These are phyloP conservation scores for Auriscalpium microsporum DNA, from an alignment of 768 basidiomycete genomes.

Conservation along the genomic window DNA sequence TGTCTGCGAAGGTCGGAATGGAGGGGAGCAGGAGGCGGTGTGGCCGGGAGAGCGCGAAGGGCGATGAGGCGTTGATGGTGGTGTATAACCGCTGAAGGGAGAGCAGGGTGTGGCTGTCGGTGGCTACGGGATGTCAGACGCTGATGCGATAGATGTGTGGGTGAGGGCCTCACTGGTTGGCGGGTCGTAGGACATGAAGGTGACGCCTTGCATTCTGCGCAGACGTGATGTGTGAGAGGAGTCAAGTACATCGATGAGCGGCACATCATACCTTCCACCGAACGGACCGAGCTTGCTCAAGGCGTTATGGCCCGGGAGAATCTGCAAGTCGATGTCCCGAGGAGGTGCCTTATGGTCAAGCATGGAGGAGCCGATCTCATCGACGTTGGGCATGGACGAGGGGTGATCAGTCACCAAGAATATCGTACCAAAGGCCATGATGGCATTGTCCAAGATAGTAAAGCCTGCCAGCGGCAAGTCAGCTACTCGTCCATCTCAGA, in stretches of 20 bases:
- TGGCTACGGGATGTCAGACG: background rate
- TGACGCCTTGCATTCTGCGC: constrained; percentile 57
- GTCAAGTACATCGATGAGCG: background rate
- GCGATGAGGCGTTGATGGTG: constrained; percentile 37
- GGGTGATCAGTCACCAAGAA: constrained; percentile 68
- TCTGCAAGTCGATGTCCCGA: constrained; percentile 48
- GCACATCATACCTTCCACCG: constrained; percentile 21
- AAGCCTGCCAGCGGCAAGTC: constrained; percentile 44
- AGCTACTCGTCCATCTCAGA: background rate
- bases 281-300: constrained; percentile 19
- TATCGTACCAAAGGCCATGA: constrained; percentile 61
- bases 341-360: constrained; percentile 30
- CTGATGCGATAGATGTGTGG: background rate
- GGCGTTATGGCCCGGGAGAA: constrained; percentile 19
- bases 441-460: constrained; percentile 77
- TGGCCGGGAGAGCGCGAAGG: constrained; percentile 16
- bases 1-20: constrained; percentile 49
- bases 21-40: constrained; percentile 67
- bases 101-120: constrained; percentile 62
- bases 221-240: background rate
- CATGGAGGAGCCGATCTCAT: constrained; percentile 37
- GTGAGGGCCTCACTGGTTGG: constrained; percentile 16
- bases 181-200: constrained; percentile 38
- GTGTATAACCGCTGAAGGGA: constrained; percentile 74
- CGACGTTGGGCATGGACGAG: constrained; percentile 48